phyloP scores from a whole-genome alignment of 2,329 filamentous ascomycete genomes.

The Trichoderma endophyticum region DNA sequence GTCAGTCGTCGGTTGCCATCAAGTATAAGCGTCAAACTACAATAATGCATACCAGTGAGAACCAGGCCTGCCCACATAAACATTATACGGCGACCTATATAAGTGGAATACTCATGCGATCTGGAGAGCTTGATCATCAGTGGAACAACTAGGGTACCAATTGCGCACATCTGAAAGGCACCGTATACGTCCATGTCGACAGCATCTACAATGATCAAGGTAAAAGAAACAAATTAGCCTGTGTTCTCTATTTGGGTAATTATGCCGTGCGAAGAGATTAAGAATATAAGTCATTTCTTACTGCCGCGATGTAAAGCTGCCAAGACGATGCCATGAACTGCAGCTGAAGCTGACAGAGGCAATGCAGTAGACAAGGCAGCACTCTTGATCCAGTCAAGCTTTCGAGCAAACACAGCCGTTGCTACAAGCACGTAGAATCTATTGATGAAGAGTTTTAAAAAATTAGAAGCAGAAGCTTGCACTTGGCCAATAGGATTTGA shows the following conservation, averaged over 20 bases:
- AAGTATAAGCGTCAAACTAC: not conserved
- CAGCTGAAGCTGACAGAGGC: conserved; percentile 61
- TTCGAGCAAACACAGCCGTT: conserved; percentile 61
- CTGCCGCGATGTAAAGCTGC: conserved; percentile 57
- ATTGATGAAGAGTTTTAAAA: not conserved
- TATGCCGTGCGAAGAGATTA: not conserved
- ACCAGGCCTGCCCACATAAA: conserved; percentile 63
- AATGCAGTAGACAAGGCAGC: conserved; percentile 62
- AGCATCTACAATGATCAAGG: conserved; percentile 42
- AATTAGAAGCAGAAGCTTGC: not conserved
- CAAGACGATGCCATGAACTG: conserved; percentile 61
- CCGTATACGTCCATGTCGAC: conserved; percentile 68
- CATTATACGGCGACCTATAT: conserved; percentile 62
- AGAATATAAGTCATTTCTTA: conserved; percentile 34
- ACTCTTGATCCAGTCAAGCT: conserved; percentile 58
- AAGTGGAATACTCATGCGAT: conserved; percentile 56
- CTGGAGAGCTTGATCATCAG: conserved; percentile 58
- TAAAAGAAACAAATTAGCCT: not conserved
- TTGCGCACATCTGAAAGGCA: conserved; percentile 64
- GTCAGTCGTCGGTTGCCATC: not conserved
- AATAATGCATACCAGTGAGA: conserved; percentile 48
- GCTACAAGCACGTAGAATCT: conserved; percentile 64
- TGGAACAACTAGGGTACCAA: conserved; percentile 63
- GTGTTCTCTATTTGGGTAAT: not conserved
- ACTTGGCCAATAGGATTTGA: not conserved